A percentile compares a stretch with the other conserved stretches of the same genome.
phyloP scores from a whole-genome alignment of 352 stramenopile genomes.

The Globisporangium nodosum region DNA sequence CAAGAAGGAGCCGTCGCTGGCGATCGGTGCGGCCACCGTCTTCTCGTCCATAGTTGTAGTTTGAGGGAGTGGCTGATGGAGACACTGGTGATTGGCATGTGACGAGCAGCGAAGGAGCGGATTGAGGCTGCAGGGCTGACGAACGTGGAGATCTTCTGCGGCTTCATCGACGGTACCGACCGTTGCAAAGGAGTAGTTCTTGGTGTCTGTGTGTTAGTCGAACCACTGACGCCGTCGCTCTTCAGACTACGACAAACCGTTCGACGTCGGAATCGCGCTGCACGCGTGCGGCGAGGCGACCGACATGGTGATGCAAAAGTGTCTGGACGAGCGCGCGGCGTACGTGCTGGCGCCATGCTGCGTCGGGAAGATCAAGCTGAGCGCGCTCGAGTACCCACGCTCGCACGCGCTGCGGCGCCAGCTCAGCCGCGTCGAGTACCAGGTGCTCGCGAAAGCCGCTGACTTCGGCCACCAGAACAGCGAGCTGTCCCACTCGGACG shows the following conservation, averaged over 20 bases:
- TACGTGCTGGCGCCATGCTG: conserved; percentile 81
- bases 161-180: conserved; percentile 47
- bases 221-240: neutral
- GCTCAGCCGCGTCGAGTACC: conserved; percentile 60
- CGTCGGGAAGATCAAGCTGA: conserved; percentile 77
- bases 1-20: conserved; percentile 72
- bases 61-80: neutral
- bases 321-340: conserved; percentile 40
- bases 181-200: neutral
- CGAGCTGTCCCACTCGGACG: conserved; percentile 33
- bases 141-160: conserved; percentile 75
- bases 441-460: conserved; percentile 69
- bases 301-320: conserved; percentile 80
- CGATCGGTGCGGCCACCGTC: conserved; percentile 36
- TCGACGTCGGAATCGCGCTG: conserved; percentile 76
- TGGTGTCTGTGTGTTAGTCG: neutral
- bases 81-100: neutral
- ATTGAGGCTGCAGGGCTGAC: conserved; percentile 49
- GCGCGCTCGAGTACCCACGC: conserved; percentile 51
- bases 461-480: conserved; percentile 62
- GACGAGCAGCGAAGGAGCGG: conserved; percentile 41
- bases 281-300: conserved; percentile 80
- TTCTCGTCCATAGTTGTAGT: neutral
- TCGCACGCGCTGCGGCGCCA: conserved; percentile 32
- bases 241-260: conserved; percentile 45